Evolutionary conservation across 2,329 filamentous ascomycete genomes (phyloP).

Genomic region (Exophiala bonariae): DNA sequence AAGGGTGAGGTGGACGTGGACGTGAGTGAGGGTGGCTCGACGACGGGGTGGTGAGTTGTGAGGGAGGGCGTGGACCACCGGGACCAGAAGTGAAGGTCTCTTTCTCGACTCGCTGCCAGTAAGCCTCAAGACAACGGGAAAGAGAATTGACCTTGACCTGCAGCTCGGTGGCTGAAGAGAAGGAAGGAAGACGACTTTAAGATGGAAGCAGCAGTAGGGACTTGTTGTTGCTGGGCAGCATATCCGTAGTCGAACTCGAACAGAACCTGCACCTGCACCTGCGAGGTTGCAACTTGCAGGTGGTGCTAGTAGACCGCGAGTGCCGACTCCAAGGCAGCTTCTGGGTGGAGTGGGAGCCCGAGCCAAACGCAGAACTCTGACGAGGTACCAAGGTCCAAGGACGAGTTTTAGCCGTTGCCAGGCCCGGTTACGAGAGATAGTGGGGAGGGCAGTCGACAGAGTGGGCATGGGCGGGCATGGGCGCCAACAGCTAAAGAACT

Average conservation of each 20-base stretch:
- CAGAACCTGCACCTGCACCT: too few relatives aligned
- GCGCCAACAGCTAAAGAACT: too few relatives aligned
- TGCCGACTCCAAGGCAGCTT: too few relatives aligned
- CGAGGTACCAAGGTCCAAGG: not conserved
- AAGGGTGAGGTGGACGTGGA: too few relatives aligned
- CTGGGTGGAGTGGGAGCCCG: too few relatives aligned
- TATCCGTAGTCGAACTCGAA: not conserved
- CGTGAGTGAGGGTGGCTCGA: conserved; percentile 3
- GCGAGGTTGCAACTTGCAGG: too few relatives aligned
- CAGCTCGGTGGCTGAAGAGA: conserved; percentile 22
- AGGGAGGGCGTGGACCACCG: conserved; percentile 15
- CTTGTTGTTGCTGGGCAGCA: conserved; percentile 27
- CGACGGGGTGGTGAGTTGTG: conserved; percentile 1
- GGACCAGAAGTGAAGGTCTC: conserved; percentile 7
- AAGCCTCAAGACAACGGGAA: conserved; percentile 8
- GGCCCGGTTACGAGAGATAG: not conserved
- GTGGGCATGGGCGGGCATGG: too few relatives aligned
- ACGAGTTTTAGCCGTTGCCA: conserved; percentile 1
- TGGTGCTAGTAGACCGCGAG: too few relatives aligned
- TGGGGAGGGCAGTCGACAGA: too few relatives aligned
- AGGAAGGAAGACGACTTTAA: conserved; percentile 23
- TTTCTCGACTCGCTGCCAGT: conserved; percentile 12
- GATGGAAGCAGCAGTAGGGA: conserved; percentile 15
- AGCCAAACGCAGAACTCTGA: conserved; percentile 1
- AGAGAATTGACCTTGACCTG: conserved; percentile 21